Evolutionary conservation across 768 basidiomycete species (phyloP).

Genomic region (Mycena floridula): DNA sequence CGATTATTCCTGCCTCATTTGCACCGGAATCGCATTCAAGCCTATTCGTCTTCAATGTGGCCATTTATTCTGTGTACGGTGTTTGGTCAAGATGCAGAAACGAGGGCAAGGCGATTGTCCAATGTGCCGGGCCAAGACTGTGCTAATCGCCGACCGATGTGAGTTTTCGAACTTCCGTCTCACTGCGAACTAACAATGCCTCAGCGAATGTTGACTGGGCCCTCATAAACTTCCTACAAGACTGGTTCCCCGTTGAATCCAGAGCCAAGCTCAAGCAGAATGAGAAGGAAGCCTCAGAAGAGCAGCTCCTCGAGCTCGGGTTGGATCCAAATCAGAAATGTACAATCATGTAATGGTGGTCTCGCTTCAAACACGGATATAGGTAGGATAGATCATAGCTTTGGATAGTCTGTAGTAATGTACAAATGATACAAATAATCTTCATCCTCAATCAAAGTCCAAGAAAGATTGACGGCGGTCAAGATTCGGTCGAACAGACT

Average conservation of each 20-base stretch:
- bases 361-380: too few species aligned
- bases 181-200: too few species aligned
- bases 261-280: conserved; percentile 69
- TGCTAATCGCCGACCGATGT: conserved; percentile 74
- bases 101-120: conserved; percentile 72
- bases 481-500: too few species aligned
- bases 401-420: too few species aligned
- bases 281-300: conserved; percentile 64
- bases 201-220: conserved; percentile 77
- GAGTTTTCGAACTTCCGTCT: conserved; percentile 25
- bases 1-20: conserved; percentile 85
- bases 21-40: conserved; percentile 87
- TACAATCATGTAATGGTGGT: not conserved
- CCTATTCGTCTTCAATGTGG: conserved; percentile 79
- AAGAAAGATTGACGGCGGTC: too few species aligned
- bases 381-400: too few species aligned
- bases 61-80: conserved; percentile 74
- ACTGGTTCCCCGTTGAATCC: conserved; percentile 88
- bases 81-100: conserved; percentile 90
- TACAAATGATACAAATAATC: too few species aligned
- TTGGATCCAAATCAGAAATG: conserved; percentile 24
- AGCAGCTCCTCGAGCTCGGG: conserved; percentile 64
- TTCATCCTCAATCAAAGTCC: too few species aligned
- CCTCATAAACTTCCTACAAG: conserved; percentile 78
- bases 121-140: conserved; percentile 74